Percentiles rank a stretch among this genome's conserved stretches.
Evolutionary conservation across 108 stramenopile genomes (phyloP).

Genomic region (Schizochytrium sp.): DNA sequence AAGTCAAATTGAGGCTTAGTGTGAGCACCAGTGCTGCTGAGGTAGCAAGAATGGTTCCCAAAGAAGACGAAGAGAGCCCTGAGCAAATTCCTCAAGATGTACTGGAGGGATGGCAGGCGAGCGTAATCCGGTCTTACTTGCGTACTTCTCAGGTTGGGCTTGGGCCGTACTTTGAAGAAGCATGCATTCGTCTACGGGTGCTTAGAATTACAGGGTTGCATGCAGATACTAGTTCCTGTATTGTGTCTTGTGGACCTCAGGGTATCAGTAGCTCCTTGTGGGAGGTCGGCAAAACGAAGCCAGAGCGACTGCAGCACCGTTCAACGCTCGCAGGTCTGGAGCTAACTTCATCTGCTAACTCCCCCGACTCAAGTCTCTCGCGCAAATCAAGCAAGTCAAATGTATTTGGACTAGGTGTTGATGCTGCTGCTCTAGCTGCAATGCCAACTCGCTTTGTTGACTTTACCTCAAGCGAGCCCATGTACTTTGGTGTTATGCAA

Average conservation of each 20-base stretch:
- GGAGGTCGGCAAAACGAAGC: slow-evolving; percentile 56
- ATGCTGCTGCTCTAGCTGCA: slow-evolving; percentile 27
- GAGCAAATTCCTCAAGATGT: neutral
- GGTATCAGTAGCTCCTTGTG: slow-evolving; percentile 28
- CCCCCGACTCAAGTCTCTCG: neutral
- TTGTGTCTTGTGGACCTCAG: slow-evolving; percentile 51
- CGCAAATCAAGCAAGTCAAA: neutral
- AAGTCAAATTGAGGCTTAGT: slow-evolving; percentile 21
- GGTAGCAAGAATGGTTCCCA: neutral
- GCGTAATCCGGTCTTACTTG: slow-evolving; percentile 35
- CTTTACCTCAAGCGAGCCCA: slow-evolving; percentile 19
- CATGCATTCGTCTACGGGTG: slow-evolving; percentile 34
- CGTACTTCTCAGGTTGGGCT: slow-evolving; percentile 33
- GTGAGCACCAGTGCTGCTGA: neutral
- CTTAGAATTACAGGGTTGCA: slow-evolving; percentile 3
- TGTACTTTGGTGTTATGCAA: slow-evolving; percentile 48
- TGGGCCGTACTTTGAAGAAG: slow-evolving; percentile 3
- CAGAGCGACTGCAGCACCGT: slow-evolving; percentile 8
- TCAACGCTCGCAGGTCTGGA: slow-evolving; percentile 33
- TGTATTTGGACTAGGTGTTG: slow-evolving; percentile 1
- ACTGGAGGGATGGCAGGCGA: slow-evolving; percentile 40
- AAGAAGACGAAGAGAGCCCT: neutral
- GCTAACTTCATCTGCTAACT: slow-evolving; percentile 2
- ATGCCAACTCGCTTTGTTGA: slow-evolving; percentile 22
- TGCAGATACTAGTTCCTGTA: slow-evolving; percentile 35